These are phyloP conservation scores for Lactarius sanguifluus DNA, from an alignment of 768 basidiomycete species.

Conservation along the genomic window DNA sequence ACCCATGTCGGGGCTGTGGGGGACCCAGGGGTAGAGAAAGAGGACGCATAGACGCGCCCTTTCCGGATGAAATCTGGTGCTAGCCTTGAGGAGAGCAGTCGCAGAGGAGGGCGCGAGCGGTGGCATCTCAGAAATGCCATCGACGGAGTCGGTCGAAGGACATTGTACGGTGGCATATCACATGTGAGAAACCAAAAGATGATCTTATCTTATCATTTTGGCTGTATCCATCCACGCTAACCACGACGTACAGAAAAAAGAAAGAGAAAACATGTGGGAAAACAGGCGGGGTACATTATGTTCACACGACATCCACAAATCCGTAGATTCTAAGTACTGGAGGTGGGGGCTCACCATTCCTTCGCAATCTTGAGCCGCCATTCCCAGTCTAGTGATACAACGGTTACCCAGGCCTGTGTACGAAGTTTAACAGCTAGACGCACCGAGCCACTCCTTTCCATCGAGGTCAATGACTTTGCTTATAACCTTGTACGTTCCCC, in stretches of 20 bases:
- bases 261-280: neutral
- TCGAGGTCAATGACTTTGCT: constrained; percentile 92
- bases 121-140: constrained; percentile 15
- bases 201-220: constrained; percentile 26
- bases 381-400: constrained; percentile 58
- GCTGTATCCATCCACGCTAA: neutral
- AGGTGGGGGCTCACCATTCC: constrained; percentile 65
- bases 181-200: neutral
- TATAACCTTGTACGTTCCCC: constrained; percentile 72
- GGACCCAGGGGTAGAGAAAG: neutral
- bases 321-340: constrained; percentile 27
- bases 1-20: constrained; percentile 54
- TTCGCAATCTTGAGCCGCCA: constrained; percentile 93
- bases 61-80: neutral
- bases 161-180: neutral
- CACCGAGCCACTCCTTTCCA: constrained; percentile 73
- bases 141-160: neutral
- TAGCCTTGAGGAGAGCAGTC: neutral
- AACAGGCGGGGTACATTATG: constrained; percentile 17
- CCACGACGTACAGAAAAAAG: neutral
- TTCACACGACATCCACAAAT: constrained; percentile 27
- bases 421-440: constrained; percentile 31
- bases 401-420: neutral
- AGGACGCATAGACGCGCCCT: neutral
- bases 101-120: neutral